Evolutionary conservation across 345 rosid genomes (phyloP), one percentile per base, ranked within the genome.

Genomic region (Syzygium aromaticum): DNA sequence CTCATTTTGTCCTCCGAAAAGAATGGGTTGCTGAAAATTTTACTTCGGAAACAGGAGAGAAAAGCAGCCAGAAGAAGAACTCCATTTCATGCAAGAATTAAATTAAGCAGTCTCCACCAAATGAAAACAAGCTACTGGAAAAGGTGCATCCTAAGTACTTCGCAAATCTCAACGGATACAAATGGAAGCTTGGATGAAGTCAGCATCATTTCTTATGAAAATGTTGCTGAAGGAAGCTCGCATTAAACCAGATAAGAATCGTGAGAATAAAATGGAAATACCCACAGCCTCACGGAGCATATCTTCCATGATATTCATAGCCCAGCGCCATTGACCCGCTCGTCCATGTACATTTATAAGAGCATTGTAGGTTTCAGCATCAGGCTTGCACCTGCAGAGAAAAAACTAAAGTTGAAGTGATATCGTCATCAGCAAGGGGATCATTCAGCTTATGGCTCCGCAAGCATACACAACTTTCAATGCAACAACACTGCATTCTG

Each of bases 291-390:
- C 92, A 13, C 92, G 94, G 84, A 96, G 92, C 98, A 97, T 96
- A 88, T 96, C 98, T 30, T 95, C 96, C 96, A 94, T 91, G 87
- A 96, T 95, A 91, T 97, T 97, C 95, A 94, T 91, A 27, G 98
- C 97, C 99, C 99, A 97, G 52, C 98, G 98, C 98, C 98, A 96
- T 84, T 97, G 98, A 88, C 98, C 96, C 22, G 93, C 90, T 86
- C 96, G 94, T 86, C 98, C 99, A 91, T 97, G 99, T 28, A 96
- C 98, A 89, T 93, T 92, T 87, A 96, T 96, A 56, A 97, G 96
- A 88, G 99, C 98, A 90, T 96, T 92, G 89, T 94, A 97, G 63
- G 98, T 97, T 90, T 96, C 97, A 63, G 92, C 94, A 91, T 95
- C 96, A 8, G 99, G 98, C 89, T 96, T 96, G 91, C 99, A 97